phyloP scores from a whole-genome alignment of 2,329 filamentous ascomycete genomes.

The Diaporthe aspalathi region DNA sequence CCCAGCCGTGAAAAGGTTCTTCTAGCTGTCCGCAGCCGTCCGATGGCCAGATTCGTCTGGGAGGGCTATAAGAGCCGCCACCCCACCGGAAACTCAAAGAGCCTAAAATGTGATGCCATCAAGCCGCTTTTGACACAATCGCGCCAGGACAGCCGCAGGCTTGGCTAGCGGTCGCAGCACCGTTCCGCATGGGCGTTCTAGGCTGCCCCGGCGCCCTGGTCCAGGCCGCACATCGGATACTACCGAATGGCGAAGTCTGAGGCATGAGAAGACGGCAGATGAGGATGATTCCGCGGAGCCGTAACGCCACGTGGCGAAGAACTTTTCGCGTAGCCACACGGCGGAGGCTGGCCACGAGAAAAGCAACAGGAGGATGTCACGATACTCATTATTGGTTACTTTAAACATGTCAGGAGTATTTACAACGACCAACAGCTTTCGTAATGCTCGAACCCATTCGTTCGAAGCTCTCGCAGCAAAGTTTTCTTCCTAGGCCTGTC shows the following conservation, averaged over 20 bases:
- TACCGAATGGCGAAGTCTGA: not conserved
- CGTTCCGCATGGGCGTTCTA: not conserved
- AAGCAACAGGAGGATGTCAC: too few relatives aligned
- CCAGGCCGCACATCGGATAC: not conserved
- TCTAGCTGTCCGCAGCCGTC: not conserved
- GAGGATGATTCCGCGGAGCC: not conserved
- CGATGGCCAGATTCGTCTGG: not conserved
- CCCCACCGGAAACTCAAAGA: not conserved
- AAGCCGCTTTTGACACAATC: constrained; percentile 29
- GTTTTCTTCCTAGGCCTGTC: not conserved
- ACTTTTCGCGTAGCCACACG: not conserved
- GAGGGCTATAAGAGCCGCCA: not conserved
- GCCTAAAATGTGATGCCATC: constrained; percentile 17
- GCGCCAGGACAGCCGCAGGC: constrained; percentile 3
- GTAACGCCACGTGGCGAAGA: constrained; percentile 1
- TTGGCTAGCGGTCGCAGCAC: constrained; percentile 10
- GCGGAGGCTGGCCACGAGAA: not conserved
- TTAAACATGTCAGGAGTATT: not conserved
- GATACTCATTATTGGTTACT: not conserved
- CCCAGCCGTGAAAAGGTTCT: not conserved
- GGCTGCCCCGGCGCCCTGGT: not conserved
- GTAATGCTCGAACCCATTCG: too few relatives aligned
- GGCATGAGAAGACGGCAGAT: not conserved
- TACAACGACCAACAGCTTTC: not conserved
- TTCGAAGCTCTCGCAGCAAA: not conserved